Percentiles rank a stretch among this genome's conserved stretches.
phyloP scores from a whole-genome alignment of 163 green algal genomes.

The Chlamydomonas reinhardtii region DNA sequence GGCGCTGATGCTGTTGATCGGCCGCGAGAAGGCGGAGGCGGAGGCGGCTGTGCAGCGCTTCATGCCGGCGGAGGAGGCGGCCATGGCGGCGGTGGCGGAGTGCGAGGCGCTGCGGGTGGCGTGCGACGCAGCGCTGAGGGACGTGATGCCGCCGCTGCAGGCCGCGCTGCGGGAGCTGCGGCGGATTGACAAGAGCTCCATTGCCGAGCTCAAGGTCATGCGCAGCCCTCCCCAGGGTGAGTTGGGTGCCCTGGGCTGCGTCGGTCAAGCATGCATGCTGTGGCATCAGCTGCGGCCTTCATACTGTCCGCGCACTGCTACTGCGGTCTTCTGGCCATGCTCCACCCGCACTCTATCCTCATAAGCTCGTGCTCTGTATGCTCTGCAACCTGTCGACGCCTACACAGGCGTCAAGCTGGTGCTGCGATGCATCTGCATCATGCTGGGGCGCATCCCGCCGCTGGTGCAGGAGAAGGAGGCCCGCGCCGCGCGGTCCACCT shows the following conservation, averaged over 20 bases:
- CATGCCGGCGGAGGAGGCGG: slow-evolving; percentile 26
- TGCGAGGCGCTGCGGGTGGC: slow-evolving; percentile 39
- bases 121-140: slow-evolving; percentile 35
- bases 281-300: too few relatives aligned
- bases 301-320: too few relatives aligned
- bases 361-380: too few relatives aligned
- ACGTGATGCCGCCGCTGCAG: slow-evolving; percentile 57
- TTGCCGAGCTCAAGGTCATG: slow-evolving; percentile 63
- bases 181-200: slow-evolving; percentile 59
- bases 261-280: too few relatives aligned
- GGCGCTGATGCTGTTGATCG: slow-evolving; percentile 48
- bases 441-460: slow-evolving; percentile 69
- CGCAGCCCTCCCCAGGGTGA: slow-evolving; percentile 45
- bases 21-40: slow-evolving; percentile 35
- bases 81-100: slow-evolving; percentile 38
- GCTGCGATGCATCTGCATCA: slow-evolving; percentile 80
- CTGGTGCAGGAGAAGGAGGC: slow-evolving; percentile 53
- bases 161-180: slow-evolving; percentile 58
- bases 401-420: slow-evolving; percentile 70
- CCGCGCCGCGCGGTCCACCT: slow-evolving; percentile 10
- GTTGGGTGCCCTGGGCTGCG: not conserved
- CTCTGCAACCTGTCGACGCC: too few relatives aligned
- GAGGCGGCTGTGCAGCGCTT: slow-evolving; percentile 29
- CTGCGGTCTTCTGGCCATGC: too few relatives aligned
- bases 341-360: too few relatives aligned